A percentile compares a stretch with the other conserved stretches of the same genome.
These are phyloP conservation scores for Colletotrichum sublineola DNA, from an alignment of 2,329 filamentous ascomycete genomes.

Conservation along the genomic window DNA sequence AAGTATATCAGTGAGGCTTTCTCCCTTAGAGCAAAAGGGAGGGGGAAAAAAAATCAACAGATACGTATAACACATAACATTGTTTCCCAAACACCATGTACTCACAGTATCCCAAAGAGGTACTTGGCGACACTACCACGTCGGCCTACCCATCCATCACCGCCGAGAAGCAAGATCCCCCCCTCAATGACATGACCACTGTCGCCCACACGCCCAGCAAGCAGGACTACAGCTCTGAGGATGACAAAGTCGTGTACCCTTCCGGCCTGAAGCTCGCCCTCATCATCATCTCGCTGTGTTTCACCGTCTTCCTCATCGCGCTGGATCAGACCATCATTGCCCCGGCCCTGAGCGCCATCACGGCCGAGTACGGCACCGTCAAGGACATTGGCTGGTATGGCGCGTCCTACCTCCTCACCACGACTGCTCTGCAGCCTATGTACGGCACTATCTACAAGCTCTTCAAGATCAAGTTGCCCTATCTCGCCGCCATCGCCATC, in stretches of 20 bases:
- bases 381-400: conserved; percentile 68
- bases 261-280: conserved; percentile 55
- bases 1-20: background rate
- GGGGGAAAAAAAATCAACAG: no score
- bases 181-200: conserved; percentile 1
- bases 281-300: conserved; percentile 59
- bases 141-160: conserved; percentile 30
- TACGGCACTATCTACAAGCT: conserved; percentile 65
- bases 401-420: conserved; percentile 62
- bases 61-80: background rate
- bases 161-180: conserved; percentile 19
- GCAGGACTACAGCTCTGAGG: conserved; percentile 15
- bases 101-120: conserved; percentile 16
- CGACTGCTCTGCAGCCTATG: conserved; percentile 63
- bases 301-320: conserved; percentile 64
- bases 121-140: conserved; percentile 18
- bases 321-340: conserved; percentile 66
- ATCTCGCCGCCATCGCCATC: conserved; percentile 58
- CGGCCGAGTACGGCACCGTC: conserved; percentile 57
- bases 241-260: conserved; percentile 53
- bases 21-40: background rate
- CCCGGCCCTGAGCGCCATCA: conserved; percentile 66
- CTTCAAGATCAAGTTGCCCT: conserved; percentile 63
- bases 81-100: conserved; percentile 9
- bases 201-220: background rate